Conservation (phyloP, 257 asterid genomes). For the Catharanthus roseus region DNA sequence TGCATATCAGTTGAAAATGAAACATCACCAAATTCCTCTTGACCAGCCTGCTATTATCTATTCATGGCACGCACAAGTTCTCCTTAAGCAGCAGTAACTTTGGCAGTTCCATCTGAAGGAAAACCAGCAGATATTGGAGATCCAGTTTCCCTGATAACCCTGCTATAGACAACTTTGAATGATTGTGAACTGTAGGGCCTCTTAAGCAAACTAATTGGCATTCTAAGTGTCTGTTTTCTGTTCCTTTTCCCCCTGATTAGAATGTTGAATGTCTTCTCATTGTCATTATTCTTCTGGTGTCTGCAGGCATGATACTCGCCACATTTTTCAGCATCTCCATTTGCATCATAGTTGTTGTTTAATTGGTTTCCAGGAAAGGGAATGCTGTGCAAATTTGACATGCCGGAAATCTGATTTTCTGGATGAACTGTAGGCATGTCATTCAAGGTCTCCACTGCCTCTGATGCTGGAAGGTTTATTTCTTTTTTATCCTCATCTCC, state of each 20-base stretch:
- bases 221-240: slow-evolving; percentile 75
- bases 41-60: slow-evolving; percentile 24
- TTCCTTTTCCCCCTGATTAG: slow-evolving; percentile 86
- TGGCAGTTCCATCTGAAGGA: slow-evolving; percentile 42
- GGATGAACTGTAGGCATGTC: slow-evolving; percentile 35
- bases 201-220: slow-evolving; percentile 90
- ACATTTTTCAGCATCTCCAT: slow-evolving; percentile 35
- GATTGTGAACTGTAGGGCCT: slow-evolving; percentile 81
- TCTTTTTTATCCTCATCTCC: slow-evolving; percentile 61
- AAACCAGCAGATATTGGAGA: slow-evolving; percentile 49
- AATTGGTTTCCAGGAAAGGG: slow-evolving; percentile 35
- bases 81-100: slow-evolving; percentile 42
- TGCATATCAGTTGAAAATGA: slow-evolving; percentile 17
- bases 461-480: slow-evolving; percentile 45
- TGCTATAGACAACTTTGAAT: slow-evolving; percentile 78
- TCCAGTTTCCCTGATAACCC: slow-evolving; percentile 82
- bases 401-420: slow-evolving; percentile 29
- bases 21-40: slow-evolving; percentile 23
- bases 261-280: slow-evolving; percentile 69
- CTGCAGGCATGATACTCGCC: slow-evolving; percentile 30
- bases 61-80: slow-evolving; percentile 13
- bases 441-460: slow-evolving; percentile 40
- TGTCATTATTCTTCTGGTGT: slow-evolving; percentile 39
- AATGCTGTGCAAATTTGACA: slow-evolving; percentile 32
- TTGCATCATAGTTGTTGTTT: slow-evolving; percentile 28